Percentiles rank a stretch among this genome's conserved stretches.
phyloP scores from a whole-genome alignment of 2,329 filamentous ascomycete genomes.

The Phaeosphaeriaceae sp. region DNA sequence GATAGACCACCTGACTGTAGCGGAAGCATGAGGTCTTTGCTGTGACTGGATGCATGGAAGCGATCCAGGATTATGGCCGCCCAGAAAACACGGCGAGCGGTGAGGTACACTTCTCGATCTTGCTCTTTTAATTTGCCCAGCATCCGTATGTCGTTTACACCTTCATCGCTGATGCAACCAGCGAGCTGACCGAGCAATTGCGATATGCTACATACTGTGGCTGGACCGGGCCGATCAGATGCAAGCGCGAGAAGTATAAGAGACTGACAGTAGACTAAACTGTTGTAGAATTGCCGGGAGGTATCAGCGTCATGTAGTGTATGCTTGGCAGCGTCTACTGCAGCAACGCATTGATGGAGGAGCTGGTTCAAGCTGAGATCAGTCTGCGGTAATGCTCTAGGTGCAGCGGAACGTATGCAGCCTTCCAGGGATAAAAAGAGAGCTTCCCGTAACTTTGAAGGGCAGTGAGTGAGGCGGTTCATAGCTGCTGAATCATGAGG shows the following conservation, averaged over 20 bases:
- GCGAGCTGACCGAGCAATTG: constrained; percentile 41
- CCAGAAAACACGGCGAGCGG: constrained; percentile 46
- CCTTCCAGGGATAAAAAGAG: constrained; percentile 46
- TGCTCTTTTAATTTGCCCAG: constrained; percentile 36
- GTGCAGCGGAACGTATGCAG: constrained; percentile 40
- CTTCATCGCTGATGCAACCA: constrained; percentile 38
- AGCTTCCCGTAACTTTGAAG: constrained; percentile 43
- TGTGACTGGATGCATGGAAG: constrained; percentile 44
- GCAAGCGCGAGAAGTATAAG: constrained; percentile 41
- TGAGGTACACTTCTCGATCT: constrained; percentile 37
- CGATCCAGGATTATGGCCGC: constrained; percentile 46
- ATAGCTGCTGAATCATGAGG: constrained; percentile 40
- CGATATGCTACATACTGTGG: constrained; percentile 33
- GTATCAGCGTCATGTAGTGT: constrained; percentile 34
- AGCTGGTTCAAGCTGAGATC: constrained; percentile 37
- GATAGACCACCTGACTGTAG: constrained; percentile 38
- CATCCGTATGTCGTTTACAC: constrained; percentile 40
- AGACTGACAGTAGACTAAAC: constrained; percentile 43
- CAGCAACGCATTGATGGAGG: constrained; percentile 35
- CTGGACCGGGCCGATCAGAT: constrained; percentile 40
- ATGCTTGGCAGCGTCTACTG: constrained; percentile 39
- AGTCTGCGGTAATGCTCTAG: constrained; percentile 32
- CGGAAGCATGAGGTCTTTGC: constrained; percentile 42
- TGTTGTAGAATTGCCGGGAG: constrained; percentile 39
- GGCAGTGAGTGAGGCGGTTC: constrained; percentile 45